phyloP scores from a whole-genome alignment of 2,329 filamentous ascomycete genomes.

The Fusarium lateritium region DNA sequence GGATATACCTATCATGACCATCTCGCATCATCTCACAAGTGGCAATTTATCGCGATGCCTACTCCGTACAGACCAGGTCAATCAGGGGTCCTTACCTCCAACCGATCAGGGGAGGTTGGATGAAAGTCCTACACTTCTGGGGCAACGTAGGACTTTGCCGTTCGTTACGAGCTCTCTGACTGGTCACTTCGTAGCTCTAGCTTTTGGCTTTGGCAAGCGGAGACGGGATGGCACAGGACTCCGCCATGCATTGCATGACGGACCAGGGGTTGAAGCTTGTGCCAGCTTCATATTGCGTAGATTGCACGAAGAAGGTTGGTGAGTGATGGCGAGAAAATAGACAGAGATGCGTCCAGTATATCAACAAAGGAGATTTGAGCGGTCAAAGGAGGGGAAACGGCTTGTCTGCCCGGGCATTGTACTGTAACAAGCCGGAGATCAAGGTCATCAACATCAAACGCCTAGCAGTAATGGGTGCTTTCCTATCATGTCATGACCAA shows the following conservation, averaged over 20 bases:
- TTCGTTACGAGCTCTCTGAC: conserved; percentile 20
- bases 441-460: conserved; percentile 46
- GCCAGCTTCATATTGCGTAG: conserved; percentile 32
- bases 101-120: conserved; percentile 18
- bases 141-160: conserved; percentile 41
- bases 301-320: conserved; percentile 18
- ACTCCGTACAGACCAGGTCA: conserved; percentile 9
- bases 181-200: conserved; percentile 23
- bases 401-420: conserved; percentile 2
- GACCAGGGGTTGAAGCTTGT: conserved; percentile 47
- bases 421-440: conserved; percentile 13
- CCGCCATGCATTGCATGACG: conserved; percentile 45
- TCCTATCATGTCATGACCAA: conserved; percentile 22
- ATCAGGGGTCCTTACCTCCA: conserved; percentile 21
- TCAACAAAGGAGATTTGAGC: neutral
- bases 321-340: conserved; percentile 24
- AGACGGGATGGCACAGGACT: conserved; percentile 40
- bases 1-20: conserved; percentile 1
- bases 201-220: conserved; percentile 26
- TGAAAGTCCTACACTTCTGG: conserved; percentile 37
- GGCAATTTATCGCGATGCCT: conserved; percentile 1
- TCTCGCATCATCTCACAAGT: conserved; percentile 11
- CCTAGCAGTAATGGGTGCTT: conserved; percentile 30
- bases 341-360: neutral
- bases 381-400: conserved; percentile 2